Conservation (phyloP, 2,329 filamentous ascomycete species). For the Meredithiella fracta region DNA sequence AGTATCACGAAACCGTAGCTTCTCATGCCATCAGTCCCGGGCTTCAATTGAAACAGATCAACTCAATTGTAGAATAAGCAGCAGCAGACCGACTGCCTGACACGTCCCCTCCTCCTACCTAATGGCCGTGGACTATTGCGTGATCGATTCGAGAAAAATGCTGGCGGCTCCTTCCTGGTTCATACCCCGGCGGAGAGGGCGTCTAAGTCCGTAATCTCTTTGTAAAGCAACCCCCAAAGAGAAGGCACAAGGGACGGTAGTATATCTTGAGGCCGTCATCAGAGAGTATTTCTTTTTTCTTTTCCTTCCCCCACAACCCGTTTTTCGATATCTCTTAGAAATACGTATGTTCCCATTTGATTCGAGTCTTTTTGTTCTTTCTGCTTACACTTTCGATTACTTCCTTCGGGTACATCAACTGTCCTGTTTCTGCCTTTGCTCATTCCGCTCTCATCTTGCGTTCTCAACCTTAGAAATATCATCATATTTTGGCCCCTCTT, state of each 20-base stretch:
- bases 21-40: too few relatives aligned
- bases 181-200: background rate
- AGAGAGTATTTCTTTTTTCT: conserved; percentile 2
- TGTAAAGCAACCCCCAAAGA: background rate
- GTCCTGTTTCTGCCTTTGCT: background rate
- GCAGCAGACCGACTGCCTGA: background rate
- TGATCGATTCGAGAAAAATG: background rate
- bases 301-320: background rate
- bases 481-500: background rate
- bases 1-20: too few relatives aligned
- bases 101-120: background rate
- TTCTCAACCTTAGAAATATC: background rate
- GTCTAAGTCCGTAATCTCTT: background rate
- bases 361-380: background rate
- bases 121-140: background rate
- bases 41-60: too few relatives aligned
- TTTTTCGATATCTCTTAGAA: background rate
- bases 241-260: background rate
- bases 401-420: conserved; percentile 6
- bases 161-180: background rate
- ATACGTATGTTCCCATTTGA: background rate
- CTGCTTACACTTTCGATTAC: background rate
- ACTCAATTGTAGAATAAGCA: too few relatives aligned
- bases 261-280: conserved; percentile 1
- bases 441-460: background rate